A percentile compares a stretch with the other conserved stretches of the same genome.
Conservation (phyloP, 2,329 filamentous ascomycete species). For the Fusarium albidum region DNA sequence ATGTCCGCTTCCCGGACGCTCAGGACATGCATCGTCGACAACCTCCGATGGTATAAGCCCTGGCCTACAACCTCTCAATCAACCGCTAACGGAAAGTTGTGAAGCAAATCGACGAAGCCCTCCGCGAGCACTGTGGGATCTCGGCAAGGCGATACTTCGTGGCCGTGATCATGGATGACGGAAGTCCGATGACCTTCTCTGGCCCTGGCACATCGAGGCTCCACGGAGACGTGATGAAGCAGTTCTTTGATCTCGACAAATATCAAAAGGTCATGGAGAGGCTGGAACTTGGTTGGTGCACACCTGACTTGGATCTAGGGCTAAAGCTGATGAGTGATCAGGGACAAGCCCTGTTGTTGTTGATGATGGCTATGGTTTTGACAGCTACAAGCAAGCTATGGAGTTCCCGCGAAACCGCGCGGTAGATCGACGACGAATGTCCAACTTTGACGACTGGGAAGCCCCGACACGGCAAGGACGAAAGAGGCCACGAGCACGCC, state of each 20-base stretch:
- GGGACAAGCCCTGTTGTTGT: conserved; percentile 45
- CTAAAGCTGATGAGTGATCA: conserved; percentile 29
- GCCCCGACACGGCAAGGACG: conserved; percentile 40
- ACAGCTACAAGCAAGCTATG: conserved; percentile 38
- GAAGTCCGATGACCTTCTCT: conserved; percentile 54
- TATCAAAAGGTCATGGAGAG: conserved; percentile 52
- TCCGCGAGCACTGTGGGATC: conserved; percentile 62
- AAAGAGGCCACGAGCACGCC: conserved; percentile 47
- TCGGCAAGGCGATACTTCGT: conserved; percentile 61
- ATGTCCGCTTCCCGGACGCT: conserved; percentile 46
- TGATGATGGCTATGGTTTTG: conserved; percentile 43
- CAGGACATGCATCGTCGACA: conserved; percentile 48
- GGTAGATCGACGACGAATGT: conserved; percentile 44
- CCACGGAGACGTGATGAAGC: conserved; percentile 49
- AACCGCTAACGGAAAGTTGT: conserved; percentile 20
- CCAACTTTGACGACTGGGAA: conserved; percentile 45
- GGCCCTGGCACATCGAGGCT: conserved; percentile 50
- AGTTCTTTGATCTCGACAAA: conserved; percentile 56
- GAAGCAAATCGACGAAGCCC: conserved; percentile 60
- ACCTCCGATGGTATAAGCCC: conserved; percentile 48
- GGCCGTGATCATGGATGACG: conserved; percentile 58
- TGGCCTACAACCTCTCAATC: neutral
- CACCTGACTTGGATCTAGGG: too few species aligned
- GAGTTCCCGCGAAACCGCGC: conserved; percentile 39
- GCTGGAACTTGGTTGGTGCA: conserved; percentile 49